Evolutionary conservation across 78 protist species (phyloP), one percentile per base, ranked within the genome.

Genomic region (Creolimax fragrantissima): DNA sequence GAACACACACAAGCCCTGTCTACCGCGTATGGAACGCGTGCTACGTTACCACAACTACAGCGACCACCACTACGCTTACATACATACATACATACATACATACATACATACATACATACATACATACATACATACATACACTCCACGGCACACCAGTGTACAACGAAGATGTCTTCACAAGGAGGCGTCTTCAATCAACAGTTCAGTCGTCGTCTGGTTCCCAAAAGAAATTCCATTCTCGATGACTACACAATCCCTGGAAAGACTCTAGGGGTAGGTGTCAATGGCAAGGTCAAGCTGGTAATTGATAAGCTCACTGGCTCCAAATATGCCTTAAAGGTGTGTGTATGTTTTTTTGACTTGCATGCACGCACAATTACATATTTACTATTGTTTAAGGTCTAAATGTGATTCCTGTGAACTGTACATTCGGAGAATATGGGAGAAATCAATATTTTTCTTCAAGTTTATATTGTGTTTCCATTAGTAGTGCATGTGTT

Each of bases 231-330:
- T 5, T n/a, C 67, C 24, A 35, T 91, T 35, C 67, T 66, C 32
- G 88, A 91, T 24, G 93, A 91, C 41, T 91, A 91, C 90, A 35
- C 32, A 3, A 4, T 91, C 32, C 88, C 93, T 42, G 74, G 24
- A n/a, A n/a, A 36, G 11, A 83, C 89, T 2, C 93, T 92, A 2
- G 93, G 93, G 42, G 90, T 85, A 35, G 93, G 93, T 17, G 83
- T 92, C 42, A 41, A 92, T 41, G 93, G 93, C 43, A 84, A 92
- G 45, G 93, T 92, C 44, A 7, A 45, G 36, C 90, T 41, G 42
- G 81, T 67, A 43, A 3, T 45, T 35, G 43, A 24, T 43, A 32
- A 44, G 44, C 2, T 4, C 37, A 5, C 11, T n/a, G 90, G 90
- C 3, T 3, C 3, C 43, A 3, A 3, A 3, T 92, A 11, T 42